Evolutionary conservation across 768 basidiomycete genomes (phyloP), one percentile per base, ranked within the genome.

Genomic region (Flagelloscypha sp.): DNA sequence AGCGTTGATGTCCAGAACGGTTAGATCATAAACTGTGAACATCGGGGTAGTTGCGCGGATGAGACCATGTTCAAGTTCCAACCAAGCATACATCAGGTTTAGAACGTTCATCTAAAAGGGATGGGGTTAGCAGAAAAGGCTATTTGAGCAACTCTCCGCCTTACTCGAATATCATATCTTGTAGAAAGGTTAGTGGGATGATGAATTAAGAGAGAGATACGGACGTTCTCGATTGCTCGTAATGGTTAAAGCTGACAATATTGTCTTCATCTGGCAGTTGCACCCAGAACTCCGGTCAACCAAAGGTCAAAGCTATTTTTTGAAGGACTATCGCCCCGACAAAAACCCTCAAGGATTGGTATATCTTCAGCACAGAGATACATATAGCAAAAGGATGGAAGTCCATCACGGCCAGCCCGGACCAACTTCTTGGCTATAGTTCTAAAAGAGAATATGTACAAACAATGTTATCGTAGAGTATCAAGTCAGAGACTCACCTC

Each of bases 11-110:
- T n/a, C n/a, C n/a, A n/a, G n/a, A n/a, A n/a, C n/a, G n/a, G 52
- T 56, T 40, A 69, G 49, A 24, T 63, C 57, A 44, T 68, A 71
- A 10, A 57, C 36, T 3, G 61, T 54, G 38, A 65, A 73, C 39
- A 61, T 66, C 0, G 71, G 71, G 0, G 71, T 73, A 22, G 62
- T 50, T 4, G 69, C 66, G 12, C 68, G 55, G 16, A 73, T 52
- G 33, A 59, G 58, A 3, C 53, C 57, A 33, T 62, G 57, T n/a
- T 68, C 58, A 7, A 72, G 57, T 46, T 73, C 71, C 6, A 72
- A 55, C 33, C 62, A 55, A 4, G 71, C 69, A 45, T 66, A 72
- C 23, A 57, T 58, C 5, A 73, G 52, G 2, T 55, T 57, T 7
- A 72, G 58, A 10, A 64, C 60, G 41, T 63, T 70, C 24, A 46